Evolutionary conservation across 2,329 filamentous ascomycete genomes (phyloP).

Genomic region (Apiospora aurea): DNA sequence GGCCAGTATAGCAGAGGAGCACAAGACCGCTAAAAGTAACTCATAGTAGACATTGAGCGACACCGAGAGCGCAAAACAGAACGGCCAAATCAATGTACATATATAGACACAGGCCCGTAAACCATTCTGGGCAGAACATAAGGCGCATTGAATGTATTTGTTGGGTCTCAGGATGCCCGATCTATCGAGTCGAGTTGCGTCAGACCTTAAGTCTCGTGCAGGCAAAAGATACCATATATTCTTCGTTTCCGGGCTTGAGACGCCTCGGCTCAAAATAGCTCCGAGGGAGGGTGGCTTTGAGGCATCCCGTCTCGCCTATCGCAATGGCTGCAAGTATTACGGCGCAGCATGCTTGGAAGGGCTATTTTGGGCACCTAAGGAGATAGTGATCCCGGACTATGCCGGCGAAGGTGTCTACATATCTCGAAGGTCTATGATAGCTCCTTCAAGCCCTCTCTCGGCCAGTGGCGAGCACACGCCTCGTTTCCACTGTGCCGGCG

Average conservation of each 20-base stretch:
- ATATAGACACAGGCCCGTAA: not conserved
- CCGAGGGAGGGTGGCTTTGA: not conserved
- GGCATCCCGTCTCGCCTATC: not conserved
- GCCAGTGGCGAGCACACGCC: not conserved
- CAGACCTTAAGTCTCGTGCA: not conserved
- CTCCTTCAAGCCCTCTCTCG: not conserved
- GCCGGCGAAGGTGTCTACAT: not conserved
- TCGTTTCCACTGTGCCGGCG: not conserved
- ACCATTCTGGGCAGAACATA: not conserved
- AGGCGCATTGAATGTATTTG: not conserved
- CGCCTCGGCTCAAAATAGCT: slow-evolving; percentile 5
- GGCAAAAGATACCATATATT: not conserved
- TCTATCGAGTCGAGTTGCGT: not conserved
- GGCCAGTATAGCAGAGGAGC: slow-evolving; percentile 49
- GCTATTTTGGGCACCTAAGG: not conserved
- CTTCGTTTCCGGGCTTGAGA: not conserved
- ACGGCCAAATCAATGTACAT: not conserved
- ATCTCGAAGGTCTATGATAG: not conserved
- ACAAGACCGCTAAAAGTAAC: slow-evolving; percentile 24
- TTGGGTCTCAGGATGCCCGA: not conserved
- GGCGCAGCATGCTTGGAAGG: not conserved
- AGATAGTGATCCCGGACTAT: not conserved
- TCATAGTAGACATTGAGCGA: not conserved
- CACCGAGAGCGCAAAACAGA: not conserved
- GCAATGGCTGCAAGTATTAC: not conserved